These are phyloP conservation scores for Botryotinia narcissicola DNA, from an alignment of 2,329 filamentous ascomycete genomes.

Conservation along the genomic window DNA sequence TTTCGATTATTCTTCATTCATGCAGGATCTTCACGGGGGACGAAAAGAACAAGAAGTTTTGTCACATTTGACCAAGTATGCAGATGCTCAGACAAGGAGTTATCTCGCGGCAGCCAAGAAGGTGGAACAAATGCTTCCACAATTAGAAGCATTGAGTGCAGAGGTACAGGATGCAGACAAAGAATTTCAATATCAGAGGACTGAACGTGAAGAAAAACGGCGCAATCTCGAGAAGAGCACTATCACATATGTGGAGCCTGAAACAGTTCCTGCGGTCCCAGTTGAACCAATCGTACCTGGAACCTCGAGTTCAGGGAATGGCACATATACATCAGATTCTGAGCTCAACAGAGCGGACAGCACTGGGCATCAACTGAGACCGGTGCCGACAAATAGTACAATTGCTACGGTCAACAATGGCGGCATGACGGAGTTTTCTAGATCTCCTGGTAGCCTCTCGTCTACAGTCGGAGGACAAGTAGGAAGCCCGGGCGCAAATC, in stretches of 20 bases:
- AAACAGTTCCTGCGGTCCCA: slow-evolving; percentile 51
- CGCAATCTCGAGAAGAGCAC: slow-evolving; percentile 86
- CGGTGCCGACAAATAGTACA: slow-evolving; percentile 46
- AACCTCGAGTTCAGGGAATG: slow-evolving; percentile 34
- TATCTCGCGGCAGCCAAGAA: slow-evolving; percentile 83
- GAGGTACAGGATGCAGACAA: slow-evolving; percentile 95
- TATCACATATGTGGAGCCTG: slow-evolving; percentile 67
- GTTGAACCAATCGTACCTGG: slow-evolving; percentile 40
- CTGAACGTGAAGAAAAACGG: slow-evolving; percentile 94
- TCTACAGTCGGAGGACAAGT: slow-evolving; percentile 39
- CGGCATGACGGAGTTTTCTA: slow-evolving; percentile 41
- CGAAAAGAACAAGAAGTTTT: slow-evolving; percentile 96
- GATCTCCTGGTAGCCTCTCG: slow-evolving; percentile 56
- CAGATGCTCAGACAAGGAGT: slow-evolving; percentile 80
- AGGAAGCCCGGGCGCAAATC: slow-evolving; percentile 51
- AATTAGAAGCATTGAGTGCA: slow-evolving; percentile 80
- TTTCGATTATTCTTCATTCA: slow-evolving; percentile 98
- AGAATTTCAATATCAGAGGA: slow-evolving; percentile 90
- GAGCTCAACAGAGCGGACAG: slow-evolving; percentile 73
- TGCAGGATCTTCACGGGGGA: slow-evolving; percentile 99
- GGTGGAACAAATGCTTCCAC: slow-evolving; percentile 81
- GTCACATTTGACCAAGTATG: slow-evolving; percentile 91
- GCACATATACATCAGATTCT: slow-evolving; percentile 56
- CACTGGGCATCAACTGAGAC: slow-evolving; percentile 54
- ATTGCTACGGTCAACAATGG: slow-evolving; percentile 38